phyloP scores from a whole-genome alignment of 2,329 filamentous ascomycete species.

The Aspergillus fumigatiaffinis region DNA sequence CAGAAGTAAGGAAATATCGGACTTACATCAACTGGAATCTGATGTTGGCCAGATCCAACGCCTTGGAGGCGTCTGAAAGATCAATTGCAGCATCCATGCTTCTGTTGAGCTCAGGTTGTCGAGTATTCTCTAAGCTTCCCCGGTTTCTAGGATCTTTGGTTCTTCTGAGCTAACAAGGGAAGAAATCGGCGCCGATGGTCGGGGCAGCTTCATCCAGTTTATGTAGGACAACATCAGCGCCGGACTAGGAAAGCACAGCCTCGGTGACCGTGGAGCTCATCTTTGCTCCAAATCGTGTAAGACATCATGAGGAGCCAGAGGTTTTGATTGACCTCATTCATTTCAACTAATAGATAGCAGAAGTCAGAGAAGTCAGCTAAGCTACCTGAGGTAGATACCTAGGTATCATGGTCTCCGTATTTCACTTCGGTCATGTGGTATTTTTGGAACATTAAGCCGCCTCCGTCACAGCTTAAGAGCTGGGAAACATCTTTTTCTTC shows the following conservation, averaged over 20 bases:
- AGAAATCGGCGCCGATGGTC: not conserved
- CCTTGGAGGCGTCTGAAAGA: slow-evolving; percentile 76
- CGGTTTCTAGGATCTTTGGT: not conserved
- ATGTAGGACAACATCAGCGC: not conserved
- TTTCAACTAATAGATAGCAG: not conserved
- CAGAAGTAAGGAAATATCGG: not conserved
- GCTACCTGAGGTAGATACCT: not conserved
- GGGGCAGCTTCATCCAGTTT: not conserved
- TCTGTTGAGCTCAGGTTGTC: slow-evolving; percentile 3
- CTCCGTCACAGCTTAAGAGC: not conserved
- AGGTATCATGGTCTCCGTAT: not conserved
- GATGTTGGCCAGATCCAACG: slow-evolving; percentile 85
- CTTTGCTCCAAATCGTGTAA: not conserved
- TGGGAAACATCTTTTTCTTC: not conserved
- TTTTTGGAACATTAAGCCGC: not conserved
- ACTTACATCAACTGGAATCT: slow-evolving; percentile 87
- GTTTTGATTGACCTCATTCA: not conserved
- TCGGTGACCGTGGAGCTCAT: not conserved
- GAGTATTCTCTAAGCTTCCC: not conserved
- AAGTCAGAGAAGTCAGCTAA: not conserved
- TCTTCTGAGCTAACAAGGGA: slow-evolving; percentile 1
- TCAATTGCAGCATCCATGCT: slow-evolving; percentile 88
- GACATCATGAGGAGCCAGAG: not conserved
- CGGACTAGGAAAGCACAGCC: not conserved
- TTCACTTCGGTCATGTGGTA: not conserved